Evolutionary conservation across 768 basidiomycete genomes (phyloP).

Genomic region (Pulveroboletus sp.): DNA sequence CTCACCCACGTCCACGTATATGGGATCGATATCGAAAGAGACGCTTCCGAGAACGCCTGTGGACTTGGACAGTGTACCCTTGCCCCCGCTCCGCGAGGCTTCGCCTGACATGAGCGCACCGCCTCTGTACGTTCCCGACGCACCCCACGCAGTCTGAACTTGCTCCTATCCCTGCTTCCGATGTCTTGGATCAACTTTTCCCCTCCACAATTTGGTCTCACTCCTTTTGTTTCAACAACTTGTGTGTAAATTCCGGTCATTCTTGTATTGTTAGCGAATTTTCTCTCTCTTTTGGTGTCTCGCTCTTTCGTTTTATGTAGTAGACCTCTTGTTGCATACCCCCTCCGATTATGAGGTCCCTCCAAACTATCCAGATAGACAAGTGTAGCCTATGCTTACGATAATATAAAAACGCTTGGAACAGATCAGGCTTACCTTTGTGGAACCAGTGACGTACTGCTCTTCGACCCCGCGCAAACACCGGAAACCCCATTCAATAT

Average conservation of each 20-base stretch:
- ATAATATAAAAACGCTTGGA: neutral
- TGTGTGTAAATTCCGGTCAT: conserved; percentile 2
- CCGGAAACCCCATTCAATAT: conserved; percentile 2
- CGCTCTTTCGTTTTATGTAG: neutral
- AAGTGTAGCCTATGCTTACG: conserved; percentile 15
- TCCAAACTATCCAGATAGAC: conserved; percentile 19
- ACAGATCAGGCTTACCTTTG: neutral
- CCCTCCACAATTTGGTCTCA: neutral
- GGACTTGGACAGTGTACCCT: conserved; percentile 7
- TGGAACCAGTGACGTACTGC: no score
- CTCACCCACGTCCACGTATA: conserved; percentile 18
- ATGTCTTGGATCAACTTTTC: neutral
- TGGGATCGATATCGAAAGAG: conserved; percentile 25
- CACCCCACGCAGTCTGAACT: conserved; percentile 15
- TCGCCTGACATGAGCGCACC: conserved; percentile 9
- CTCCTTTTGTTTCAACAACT: neutral
- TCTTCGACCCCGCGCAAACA: no score
- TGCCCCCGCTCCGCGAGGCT: conserved; percentile 21
- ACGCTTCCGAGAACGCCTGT: conserved; percentile 23
- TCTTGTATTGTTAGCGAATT: conserved; percentile 27
- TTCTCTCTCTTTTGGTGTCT: neutral
- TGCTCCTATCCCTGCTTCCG: neutral
- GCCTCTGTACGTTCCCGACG: conserved; percentile 23
- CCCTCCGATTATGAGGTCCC: neutral
- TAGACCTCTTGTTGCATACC: conserved; percentile 18